A percentile compares a stretch with the other conserved stretches of the same genome.
phyloP scores from a whole-genome alignment of 2,329 filamentous ascomycete species.

The Mycosphaerelloides madeirae region DNA sequence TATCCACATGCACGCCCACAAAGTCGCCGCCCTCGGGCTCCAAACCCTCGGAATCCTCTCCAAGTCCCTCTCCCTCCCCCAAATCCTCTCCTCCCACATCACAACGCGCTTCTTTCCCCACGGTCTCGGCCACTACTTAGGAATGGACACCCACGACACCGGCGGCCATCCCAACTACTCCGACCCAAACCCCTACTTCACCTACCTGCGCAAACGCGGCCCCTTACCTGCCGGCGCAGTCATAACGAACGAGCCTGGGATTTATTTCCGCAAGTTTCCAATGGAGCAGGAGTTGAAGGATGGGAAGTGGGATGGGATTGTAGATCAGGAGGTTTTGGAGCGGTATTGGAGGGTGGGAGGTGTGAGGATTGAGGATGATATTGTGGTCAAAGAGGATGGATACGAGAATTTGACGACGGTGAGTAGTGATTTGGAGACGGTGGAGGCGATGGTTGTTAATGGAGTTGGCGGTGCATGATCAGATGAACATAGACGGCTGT shows the following conservation, averaged over 20 bases:
- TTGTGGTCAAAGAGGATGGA: constrained; percentile 72
- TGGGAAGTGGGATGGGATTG: constrained; percentile 56
- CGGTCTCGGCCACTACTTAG: constrained; percentile 48
- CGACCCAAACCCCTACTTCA: constrained; percentile 79
- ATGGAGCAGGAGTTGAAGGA: constrained; percentile 65
- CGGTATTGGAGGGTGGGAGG: constrained; percentile 76
- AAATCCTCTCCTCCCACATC: constrained; percentile 42
- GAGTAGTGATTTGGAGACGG: constrained; percentile 52
- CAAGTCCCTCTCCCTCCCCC: constrained; percentile 31
- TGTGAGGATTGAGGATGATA: constrained; percentile 84
- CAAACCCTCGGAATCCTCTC: constrained; percentile 67
- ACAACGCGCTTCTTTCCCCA: constrained; percentile 50
- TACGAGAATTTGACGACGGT: constrained; percentile 80
- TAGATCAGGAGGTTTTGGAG: constrained; percentile 61
- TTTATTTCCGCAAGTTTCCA: constrained; percentile 71
- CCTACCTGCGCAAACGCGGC: constrained; percentile 71
- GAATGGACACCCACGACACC: constrained; percentile 50
- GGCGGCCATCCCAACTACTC: constrained; percentile 47
- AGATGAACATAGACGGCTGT: too few relatives aligned
- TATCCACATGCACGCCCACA: constrained; percentile 74
- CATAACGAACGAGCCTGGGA: constrained; percentile 90
- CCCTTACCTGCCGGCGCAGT: constrained; percentile 57
- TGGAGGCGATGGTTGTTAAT: constrained; percentile 19
- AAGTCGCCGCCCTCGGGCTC: constrained; percentile 75
- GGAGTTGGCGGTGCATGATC: neutral